Percentiles rank a stretch among this genome's conserved stretches.
Evolutionary conservation across 1,284 basidiomycete species (phyloP).

Genomic region (Wallemia ichthyophaga): DNA sequence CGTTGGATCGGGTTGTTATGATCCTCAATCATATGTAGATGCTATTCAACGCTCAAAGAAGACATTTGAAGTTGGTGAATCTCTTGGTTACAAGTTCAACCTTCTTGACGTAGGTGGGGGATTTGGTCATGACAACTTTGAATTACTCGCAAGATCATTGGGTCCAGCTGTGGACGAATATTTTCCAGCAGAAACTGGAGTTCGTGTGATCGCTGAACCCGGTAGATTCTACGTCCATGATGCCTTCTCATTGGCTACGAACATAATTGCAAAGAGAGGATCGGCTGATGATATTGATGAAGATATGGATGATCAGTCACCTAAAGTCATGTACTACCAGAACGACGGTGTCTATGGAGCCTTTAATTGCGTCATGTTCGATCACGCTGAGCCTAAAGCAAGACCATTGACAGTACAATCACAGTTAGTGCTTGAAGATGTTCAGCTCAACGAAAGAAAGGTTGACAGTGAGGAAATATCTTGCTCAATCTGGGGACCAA

Average conservation of each 20-base stretch:
- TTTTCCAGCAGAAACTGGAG: constrained; percentile 43
- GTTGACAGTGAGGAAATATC: constrained; percentile 15
- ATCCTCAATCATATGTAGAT: constrained; percentile 63
- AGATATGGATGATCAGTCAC: constrained; percentile 4
- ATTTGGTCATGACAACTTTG: constrained; percentile 72
- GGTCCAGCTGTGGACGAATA: constrained; percentile 39
- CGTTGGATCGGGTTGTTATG: constrained; percentile 87
- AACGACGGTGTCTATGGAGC: constrained; percentile 95
- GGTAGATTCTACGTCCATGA: constrained; percentile 77
- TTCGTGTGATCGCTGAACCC: constrained; percentile 84
- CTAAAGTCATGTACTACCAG: constrained; percentile 37
- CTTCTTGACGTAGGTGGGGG: constrained; percentile 85
- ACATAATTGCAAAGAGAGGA: constrained; percentile 66
- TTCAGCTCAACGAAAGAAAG: not conserved
- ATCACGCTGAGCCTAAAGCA: constrained; percentile 22
- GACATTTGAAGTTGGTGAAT: constrained; percentile 64
- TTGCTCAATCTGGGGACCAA: constrained; percentile 28
- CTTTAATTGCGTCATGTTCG: constrained; percentile 89
- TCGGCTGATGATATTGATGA: constrained; percentile 8
- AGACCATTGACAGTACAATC: not conserved
- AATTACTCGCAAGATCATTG: constrained; percentile 43
- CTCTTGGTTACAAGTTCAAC: constrained; percentile 50
- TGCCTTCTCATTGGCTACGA: constrained; percentile 75
- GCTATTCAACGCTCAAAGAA: constrained; percentile 53
- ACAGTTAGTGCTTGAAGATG: not conserved